Base-by-base conservation (phyloP, 192 early-diverging fungal genomes). In the Podochytrium sp. region DNA sequence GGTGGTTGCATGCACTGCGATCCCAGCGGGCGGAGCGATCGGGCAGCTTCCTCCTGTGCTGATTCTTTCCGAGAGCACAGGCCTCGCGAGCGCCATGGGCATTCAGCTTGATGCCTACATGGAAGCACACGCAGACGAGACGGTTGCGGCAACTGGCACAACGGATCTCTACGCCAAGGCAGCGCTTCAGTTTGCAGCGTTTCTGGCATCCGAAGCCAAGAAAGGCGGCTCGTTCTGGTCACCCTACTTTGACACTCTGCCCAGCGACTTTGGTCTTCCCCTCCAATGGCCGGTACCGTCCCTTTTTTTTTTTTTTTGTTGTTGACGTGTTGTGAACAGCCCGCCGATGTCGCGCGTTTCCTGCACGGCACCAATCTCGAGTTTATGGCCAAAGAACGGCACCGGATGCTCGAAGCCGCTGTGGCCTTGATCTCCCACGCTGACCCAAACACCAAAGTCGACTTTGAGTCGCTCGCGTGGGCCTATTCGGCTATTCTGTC, bases 211-310 rank as follows among this genome's bases (percentile, higher is more conserved):
- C 63, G 84, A 83, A 65, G 64, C 61, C 7, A 78, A 68, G 40
- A 32, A 37, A 3, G 30, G 6, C 1, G 49, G 6, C n/a, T 81
- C 80, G 29, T 81, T 81, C 51, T 85, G 76, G 76, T 34, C 25
- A 12, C 79, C 81, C 23, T 85, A 85, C 41, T 60, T 85, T 12
- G 51, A 78, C 1, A 59, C 76, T 1, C 75, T 85, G n/a, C 84
- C 84, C 2, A 37, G 18, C 3, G 37, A 40, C 16, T 81, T 79
- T 55, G 33, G 65, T 59, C 61, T 85, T 16, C 84, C 84, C 6
- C n/a, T 85, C 0, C 77, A 76, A 65, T 85, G 84, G 84, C 33
- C 53, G 6, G 56, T n/a, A n/a, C n/a, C n/a, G n/a, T n/a, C n/a
- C n/a, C n/a, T n/a, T n/a, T n/a, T n/a, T n/a, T n/a, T n/a, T n/a